These are phyloP conservation scores for Aspergillus ellipticus DNA, from an alignment of 495 filamentous ascomycete species.

Conservation along the genomic window DNA sequence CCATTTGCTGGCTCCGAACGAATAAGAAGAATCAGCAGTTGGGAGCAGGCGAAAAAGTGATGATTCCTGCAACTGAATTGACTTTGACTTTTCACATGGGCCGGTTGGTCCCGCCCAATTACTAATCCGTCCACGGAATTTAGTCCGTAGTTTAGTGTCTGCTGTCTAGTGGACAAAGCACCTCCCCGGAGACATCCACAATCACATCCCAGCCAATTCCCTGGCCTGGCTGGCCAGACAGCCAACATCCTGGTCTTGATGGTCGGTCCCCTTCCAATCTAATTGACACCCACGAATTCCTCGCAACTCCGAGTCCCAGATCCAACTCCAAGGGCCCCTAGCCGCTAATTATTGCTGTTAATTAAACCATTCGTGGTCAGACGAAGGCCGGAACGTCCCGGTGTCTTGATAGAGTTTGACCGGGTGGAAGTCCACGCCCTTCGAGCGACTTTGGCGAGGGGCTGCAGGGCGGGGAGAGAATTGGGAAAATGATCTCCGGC, in stretches of 20 bases:
- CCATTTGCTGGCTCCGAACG: background rate
- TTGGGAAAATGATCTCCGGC: conserved; percentile 25
- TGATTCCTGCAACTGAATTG: background rate
- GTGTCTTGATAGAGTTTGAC: conserved; percentile 6
- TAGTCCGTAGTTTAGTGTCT: too few relatives aligned
- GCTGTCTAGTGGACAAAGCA: too few relatives aligned
- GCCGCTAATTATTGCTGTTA: background rate
- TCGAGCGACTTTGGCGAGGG: conserved; percentile 4
- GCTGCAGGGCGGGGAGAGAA: conserved; percentile 28
- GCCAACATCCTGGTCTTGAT: background rate
- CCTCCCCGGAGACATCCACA: background rate
- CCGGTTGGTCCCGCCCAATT: background rate
- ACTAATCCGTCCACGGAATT: too few relatives aligned
- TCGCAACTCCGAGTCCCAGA: too few relatives aligned
- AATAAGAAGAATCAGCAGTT: background rate
- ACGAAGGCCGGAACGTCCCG: conserved; percentile 5
- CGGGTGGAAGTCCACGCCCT: conserved; percentile 4
- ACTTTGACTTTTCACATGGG: background rate
- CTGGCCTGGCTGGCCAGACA: too few relatives aligned
- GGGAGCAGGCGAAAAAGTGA: background rate
- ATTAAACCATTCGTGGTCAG: background rate
- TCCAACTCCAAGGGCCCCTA: background rate
- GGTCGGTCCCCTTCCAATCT: background rate
- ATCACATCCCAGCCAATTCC: background rate
- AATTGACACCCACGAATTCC: background rate